A percentile compares a stretch with the other conserved stretches of the same genome.
Evolutionary conservation across 2,329 filamentous ascomycete species (phyloP).

Genomic region (Sclerotinia borealis): DNA sequence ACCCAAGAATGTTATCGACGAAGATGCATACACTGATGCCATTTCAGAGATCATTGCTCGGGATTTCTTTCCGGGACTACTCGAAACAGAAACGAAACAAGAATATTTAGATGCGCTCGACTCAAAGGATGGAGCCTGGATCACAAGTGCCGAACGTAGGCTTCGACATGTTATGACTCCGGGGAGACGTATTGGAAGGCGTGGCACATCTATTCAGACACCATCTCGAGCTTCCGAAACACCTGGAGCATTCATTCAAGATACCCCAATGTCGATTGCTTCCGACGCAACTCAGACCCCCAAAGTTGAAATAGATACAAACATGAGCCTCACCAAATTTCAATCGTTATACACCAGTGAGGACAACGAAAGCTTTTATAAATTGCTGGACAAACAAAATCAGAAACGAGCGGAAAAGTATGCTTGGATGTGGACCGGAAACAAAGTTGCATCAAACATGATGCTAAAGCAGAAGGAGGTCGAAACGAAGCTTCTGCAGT

Average conservation of each 20-base stretch:
- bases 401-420: constrained; percentile 77
- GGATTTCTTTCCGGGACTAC: constrained; percentile 91
- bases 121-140: constrained; percentile 80
- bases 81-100: constrained; percentile 79
- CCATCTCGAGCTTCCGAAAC: constrained; percentile 43
- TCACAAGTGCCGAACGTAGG: constrained; percentile 68
- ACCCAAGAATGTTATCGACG: constrained; percentile 80
- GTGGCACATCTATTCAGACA: constrained; percentile 32
- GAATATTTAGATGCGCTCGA: constrained; percentile 91
- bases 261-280: constrained; percentile 62
- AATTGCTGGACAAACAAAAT: constrained; percentile 85
- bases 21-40: constrained; percentile 86
- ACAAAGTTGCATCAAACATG: constrained; percentile 77
- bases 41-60: constrained; percentile 91
- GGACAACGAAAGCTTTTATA: constrained; percentile 96
- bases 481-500: constrained; percentile 45
- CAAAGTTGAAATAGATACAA: constrained; percentile 56
- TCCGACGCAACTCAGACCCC: constrained; percentile 36
- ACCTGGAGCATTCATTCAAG: constrained; percentile 60
- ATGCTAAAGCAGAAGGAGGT: constrained; percentile 63
- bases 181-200: constrained; percentile 42
- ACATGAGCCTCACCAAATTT: constrained; percentile 77
- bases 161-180: constrained; percentile 79
- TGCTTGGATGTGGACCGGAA: constrained; percentile 76
- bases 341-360: constrained; percentile 94